Base-by-base conservation (phyloP, 75 land plant species). In the Azolla pinnata region DNA sequence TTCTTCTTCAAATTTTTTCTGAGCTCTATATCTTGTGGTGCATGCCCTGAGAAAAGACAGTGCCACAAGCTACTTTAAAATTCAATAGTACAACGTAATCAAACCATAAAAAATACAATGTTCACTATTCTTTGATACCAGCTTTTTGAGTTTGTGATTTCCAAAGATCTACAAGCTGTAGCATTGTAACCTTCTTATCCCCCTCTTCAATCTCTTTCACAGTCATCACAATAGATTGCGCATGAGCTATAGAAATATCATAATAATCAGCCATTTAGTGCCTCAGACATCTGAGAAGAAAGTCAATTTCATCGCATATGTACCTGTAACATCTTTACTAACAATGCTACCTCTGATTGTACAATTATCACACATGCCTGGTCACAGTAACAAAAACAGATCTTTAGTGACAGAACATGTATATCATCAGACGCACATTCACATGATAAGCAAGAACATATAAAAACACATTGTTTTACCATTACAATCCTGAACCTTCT, bases 301-400 rank as follows among this genome's bases (percentile, higher is more conserved):
- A 65, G 32, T 26, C 29, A 19, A 17, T 57, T 76, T n/a, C n/a
- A n/a, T n/a, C n/a, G n/a, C n/a, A n/a, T n/a, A n/a, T n/a, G n/a
- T n/a, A 90, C 97, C 32, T 35, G 93, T 82, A 35, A 71, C 81
- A 72, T 91, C 89, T 32, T 73, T 44, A 68, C 80, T 84, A 44
- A 69, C 67, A 62, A 84, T 58, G 42, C 82, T 82, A 27, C 49
- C 56, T 18, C 67, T 57, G 66, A 60, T 65, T 31, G 89, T 82
- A 76, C 97, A 91, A 42, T 81, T 87, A 57, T 87, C 97, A 74
- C 97, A 91, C 97, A 91, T 91, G 42, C 95, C 97, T 91, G 73
- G 33, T 26, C 3, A 32, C 4, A 17, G 34, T 33, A n/a, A n/a
- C n/a, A n/a, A n/a, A n/a, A n/a, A n/a, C n/a, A n/a, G n/a, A n/a